Evolutionary conservation across 2,329 filamentous ascomycete species (phyloP), one percentile per base, ranked within the genome.

Genomic region (Nemania diffusa): DNA sequence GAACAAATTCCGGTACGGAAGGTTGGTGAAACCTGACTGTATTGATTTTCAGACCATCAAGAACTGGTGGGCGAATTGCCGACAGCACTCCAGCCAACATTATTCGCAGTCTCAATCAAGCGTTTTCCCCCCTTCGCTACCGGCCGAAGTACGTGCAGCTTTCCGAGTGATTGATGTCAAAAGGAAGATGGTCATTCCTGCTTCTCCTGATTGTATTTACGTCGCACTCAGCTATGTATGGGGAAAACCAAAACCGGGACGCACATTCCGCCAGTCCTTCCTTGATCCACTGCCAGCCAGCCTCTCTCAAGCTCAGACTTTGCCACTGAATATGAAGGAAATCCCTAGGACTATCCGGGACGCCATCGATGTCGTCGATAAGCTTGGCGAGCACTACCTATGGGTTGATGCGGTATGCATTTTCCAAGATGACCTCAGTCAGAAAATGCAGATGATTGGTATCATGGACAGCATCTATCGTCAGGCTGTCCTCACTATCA

Each of bases 181-280:
- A 46, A 20, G 8, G 42, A 46, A 46, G 42, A 46, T 11, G 11
- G 20, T 46, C 17, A 24, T 46, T 9, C 42, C 20, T 46, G 20
- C 42, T 24, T 46, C 20, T 17, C 42, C 42, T 46, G 20, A 46
- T 9, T 22, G n/a, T 24, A 11, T 22, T 11, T 46, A 46, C 42
- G 20, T 46, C 8, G 42, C 40, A 46, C 42, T 24, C n/a, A 46
- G 42, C 20, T 46, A 24, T 6, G 42, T 46, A 46, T 46, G 42
- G 42, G 42, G 42, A 24, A 17, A 46, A 46, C 42, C 42, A 5
- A 46, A 46, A 22, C 42, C 42, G 6, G 42, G n/a, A 24, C 42
- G 42, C 20, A n/a, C 42, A 46, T 46, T 46, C 20, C 42, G 42
- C 42, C 42, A 46, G 42, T n/a, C 42, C n/a, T 46, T 46, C 42